phyloP scores from a whole-genome alignment of 2,329 filamentous ascomycete genomes.

The Botryosphaeria dothidea region DNA sequence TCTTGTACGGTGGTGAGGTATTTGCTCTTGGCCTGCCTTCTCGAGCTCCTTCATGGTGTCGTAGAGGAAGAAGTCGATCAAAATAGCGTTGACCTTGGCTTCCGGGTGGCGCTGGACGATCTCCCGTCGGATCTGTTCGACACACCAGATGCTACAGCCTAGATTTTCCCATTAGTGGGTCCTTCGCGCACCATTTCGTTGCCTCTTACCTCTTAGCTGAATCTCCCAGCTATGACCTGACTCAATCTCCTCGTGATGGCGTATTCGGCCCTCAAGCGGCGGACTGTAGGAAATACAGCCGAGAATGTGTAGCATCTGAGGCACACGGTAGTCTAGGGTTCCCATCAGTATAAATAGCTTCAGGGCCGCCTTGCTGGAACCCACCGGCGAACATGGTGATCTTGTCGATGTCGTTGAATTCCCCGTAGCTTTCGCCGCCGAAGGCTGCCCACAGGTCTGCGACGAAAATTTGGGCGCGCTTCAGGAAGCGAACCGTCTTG shows the following conservation, averaged over 20 bases:
- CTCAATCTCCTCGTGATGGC: constrained; percentile 63
- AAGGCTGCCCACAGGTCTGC: constrained; percentile 98
- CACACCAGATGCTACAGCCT: constrained; percentile 94
- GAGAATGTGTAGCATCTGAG: constrained; percentile 69
- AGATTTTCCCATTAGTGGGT: background rate
- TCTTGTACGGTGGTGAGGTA: constrained; percentile 85
- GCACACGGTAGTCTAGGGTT: constrained; percentile 81
- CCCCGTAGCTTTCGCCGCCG: constrained; percentile 74
- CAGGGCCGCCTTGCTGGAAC: background rate
- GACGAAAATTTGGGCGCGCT: constrained; percentile 92
- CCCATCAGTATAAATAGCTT: constrained; percentile 1
- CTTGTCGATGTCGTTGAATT: constrained; percentile 87
- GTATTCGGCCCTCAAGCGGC: constrained; percentile 70
- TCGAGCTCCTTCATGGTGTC: constrained; percentile 90
- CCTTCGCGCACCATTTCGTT: background rate
- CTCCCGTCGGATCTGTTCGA: constrained; percentile 82
- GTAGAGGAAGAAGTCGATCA: constrained; percentile 97
- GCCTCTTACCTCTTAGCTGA: constrained; percentile 71
- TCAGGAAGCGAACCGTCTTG: constrained; percentile 77
- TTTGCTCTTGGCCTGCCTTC: constrained; percentile 49
- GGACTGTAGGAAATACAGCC: constrained; percentile 73
- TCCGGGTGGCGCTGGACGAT: constrained; percentile 74
- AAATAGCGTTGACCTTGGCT: constrained; percentile 73
- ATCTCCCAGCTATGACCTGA: constrained; percentile 78
- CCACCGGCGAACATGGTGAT: constrained; percentile 92